Base-by-base conservation (phyloP, 805 yeast species). In the Ogataea kodamae region DNA sequence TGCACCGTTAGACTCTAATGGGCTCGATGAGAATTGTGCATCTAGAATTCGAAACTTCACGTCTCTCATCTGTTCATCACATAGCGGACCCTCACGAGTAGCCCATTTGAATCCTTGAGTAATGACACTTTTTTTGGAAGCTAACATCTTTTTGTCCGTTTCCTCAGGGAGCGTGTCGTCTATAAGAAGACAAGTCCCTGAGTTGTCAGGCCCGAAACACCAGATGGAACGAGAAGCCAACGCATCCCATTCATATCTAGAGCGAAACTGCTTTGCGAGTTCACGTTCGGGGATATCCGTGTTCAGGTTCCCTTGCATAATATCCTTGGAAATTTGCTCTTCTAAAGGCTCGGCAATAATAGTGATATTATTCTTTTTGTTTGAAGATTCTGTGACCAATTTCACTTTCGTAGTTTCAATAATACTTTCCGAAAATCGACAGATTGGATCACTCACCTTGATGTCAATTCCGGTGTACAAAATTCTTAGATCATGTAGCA, bases 91-190 rank as follows among this genome's bases (percentile, higher is more conserved):
- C 49, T 85, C 95, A 36, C 76, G 67, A 0, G 74, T 67, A 3
- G 82, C 81, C 92, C 95, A 84, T 48, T 73, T 70, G 60, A 90
- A 92, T 0, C 97, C 98, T 45, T 79, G 81, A 2, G 65, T 60
- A 1, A 89, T 70, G 2, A 76, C 64, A 5, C 73, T 78, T 40
- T 74, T 78, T 18, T 72, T 65, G 0, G 61, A 33, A 1, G 48
- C 39, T 20, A 83, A 48, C 8, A 61, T 33, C 16, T 61, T 59
- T 50, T 76, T 77, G 49, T 85, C 83, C 1, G 81, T 79, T 37
- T 83, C 92, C 18, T 68, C 78, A 0, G 79, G 70, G 3, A 89
- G 51, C 0, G 94, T 84, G 47, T 90, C 97, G 55, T 90, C 85
- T 19, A 46, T 36, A 10, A 73, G 37, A 15, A 76, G 52, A 9